Conservation (phyloP, 2,329 filamentous ascomycete genomes). For the Magnaporthiopsis rhizophila region DNA sequence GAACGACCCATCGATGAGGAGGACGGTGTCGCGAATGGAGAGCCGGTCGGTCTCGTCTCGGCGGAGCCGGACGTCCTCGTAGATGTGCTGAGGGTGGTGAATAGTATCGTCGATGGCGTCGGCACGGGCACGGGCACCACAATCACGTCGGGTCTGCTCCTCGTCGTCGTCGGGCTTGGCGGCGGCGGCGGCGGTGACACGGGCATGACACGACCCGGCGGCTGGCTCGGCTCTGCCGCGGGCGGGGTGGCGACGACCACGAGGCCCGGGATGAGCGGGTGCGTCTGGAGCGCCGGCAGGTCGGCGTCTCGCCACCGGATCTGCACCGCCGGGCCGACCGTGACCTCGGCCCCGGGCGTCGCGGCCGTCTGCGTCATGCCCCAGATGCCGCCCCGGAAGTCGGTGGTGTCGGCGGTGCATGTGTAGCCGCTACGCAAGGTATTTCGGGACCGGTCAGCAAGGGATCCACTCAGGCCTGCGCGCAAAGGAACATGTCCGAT, state of each 20-base stretch:
- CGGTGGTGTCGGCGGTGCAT: conserved; percentile 32
- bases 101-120: not conserved
- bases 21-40: not conserved
- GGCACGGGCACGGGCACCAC: not conserved
- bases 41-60: not conserved
- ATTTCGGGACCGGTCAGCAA: not conserved
- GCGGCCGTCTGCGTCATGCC: conserved; percentile 20
- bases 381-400: conserved; percentile 31
- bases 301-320: conserved; percentile 29
- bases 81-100: not conserved
- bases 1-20: not conserved
- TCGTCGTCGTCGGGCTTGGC: not conserved
- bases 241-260: conserved; percentile 12
- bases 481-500: no score
- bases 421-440: conserved; percentile 21
- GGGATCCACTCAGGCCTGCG: no score
- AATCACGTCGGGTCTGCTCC: not conserved
- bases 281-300: conserved; percentile 25
- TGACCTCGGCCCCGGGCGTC: conserved; percentile 14
- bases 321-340: conserved; percentile 29
- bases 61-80: not conserved
- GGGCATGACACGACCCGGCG: not conserved
- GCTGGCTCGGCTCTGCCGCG: not conserved
- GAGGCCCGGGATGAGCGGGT: conserved; percentile 26
- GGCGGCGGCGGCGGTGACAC: no score